Base-by-base conservation (phyloP, 2,329 filamentous ascomycete species). In the Aspergillus sojae region DNA sequence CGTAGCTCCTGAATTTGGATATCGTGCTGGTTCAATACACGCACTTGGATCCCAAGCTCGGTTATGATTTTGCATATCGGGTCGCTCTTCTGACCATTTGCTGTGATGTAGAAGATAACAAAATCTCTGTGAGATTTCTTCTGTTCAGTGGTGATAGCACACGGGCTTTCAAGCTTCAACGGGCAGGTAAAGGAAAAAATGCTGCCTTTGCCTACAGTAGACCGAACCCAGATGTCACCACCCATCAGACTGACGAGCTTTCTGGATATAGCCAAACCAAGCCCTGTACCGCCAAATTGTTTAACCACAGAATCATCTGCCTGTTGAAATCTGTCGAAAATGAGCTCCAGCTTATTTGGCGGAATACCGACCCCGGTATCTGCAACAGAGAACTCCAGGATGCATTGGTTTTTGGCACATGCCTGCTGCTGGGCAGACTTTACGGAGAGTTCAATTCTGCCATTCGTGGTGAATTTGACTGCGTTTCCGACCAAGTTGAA, bases 281-380 rank as follows among this genome's bases (percentile, higher is more conserved):
- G 85, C 69, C 94, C 94, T 10, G 94, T 97, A 67, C 94, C 94
- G 68, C 94, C 94, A 76, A 97, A 97, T 74, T 95, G 95, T 71
- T 93, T 88, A 2, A 94, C 97, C 80, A 95, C 97, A 30, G 93
- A 97, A 32, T 94, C 94, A 75, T 97, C 94, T 28, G 94, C 94
- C 81, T 97, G 94, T 78, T 97, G 94, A 86, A 97, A 97, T 1
- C 94, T 97, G 79, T 97, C 94, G 79, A 97, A 97, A 74, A 97
- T 97, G 66, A 97, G 84, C 72, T 96, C 92, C 56, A 97, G 86
- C 81, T 97, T 97, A 80, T 97, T 93, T 66, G 90, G 86, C 70
- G 93, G 92, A 71, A 97, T 97, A 69, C 94, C 94, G 72, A 97
- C 97, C 68, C 94, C 94, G 50, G 94, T 97, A 76, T 97, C 94